Evolutionary conservation across 257 asterid genomes (phyloP).

Genomic region (Voacanga thouarsii): DNA sequence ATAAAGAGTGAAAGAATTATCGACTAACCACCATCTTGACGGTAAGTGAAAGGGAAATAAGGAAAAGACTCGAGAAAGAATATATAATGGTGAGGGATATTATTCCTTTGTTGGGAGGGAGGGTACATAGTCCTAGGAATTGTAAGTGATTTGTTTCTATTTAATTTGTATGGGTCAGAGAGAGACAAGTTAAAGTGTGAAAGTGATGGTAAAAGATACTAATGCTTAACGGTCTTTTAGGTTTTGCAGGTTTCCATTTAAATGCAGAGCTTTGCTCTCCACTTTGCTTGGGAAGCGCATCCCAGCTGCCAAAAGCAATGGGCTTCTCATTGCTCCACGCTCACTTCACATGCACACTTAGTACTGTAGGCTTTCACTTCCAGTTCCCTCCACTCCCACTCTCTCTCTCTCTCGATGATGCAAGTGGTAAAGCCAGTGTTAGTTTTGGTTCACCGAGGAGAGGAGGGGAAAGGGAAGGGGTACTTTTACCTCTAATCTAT

Average conservation of each 20-base stretch:
- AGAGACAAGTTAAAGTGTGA: neutral
- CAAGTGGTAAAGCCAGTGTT: too few species aligned
- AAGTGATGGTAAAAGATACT: neutral
- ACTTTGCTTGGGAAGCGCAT: slow-evolving; percentile 52
- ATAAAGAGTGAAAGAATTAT: too few species aligned
- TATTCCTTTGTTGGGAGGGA: neutral
- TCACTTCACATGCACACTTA: slow-evolving; percentile 26
- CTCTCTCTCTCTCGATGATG: neutral
- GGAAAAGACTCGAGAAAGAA: neutral
- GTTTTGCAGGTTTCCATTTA: slow-evolving; percentile 2
- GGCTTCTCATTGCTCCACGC: slow-evolving; percentile 33
- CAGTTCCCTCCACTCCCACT: neutral
- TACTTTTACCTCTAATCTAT: too few species aligned
- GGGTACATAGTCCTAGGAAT: slow-evolving; percentile 7
- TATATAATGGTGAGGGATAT: neutral
- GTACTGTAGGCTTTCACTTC: neutral
- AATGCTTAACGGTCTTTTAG: slow-evolving; percentile 37
- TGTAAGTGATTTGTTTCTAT: neutral
- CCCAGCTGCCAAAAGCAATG: slow-evolving; percentile 39
- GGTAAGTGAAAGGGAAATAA: neutral
- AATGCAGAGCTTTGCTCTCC: slow-evolving; percentile 16
- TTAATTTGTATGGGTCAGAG: neutral
- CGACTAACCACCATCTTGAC: too few species aligned
- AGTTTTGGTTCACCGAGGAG: too few species aligned
- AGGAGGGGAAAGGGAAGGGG: too few species aligned